Base-by-base conservation (phyloP, 495 filamentous ascomycete species). In the Beverwykella pulmonaria region DNA sequence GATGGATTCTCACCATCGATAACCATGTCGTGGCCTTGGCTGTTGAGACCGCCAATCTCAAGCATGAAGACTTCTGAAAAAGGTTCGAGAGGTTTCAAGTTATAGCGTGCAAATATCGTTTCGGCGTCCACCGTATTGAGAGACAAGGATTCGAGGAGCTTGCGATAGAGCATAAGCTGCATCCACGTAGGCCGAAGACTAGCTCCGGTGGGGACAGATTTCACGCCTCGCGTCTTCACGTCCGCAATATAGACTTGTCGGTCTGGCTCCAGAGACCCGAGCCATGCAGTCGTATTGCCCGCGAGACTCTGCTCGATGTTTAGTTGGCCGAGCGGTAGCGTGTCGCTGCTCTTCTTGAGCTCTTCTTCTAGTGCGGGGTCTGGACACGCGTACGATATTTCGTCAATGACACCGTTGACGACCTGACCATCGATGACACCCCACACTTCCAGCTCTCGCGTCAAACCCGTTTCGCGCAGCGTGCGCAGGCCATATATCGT, bases 391-490 rank as follows among this genome's bases (percentile, higher is more conserved):
- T 90, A 92, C 25, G 87, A 90, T 5, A 98, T 75, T 75, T 93
- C 86, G 72, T 98, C 94, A 69, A 98, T 92, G 53, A 98, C 78
- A 5, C 95, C 94, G 75, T 89, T 93, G 55, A 98, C 87, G 48
- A 96, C 74, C 72, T 92, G 81, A 10, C 92, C 93, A 57, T 93
- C 88, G 17, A 97, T 74, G 36, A 88, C 70, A 4, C 93, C 94
- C 91, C 96, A 98, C n/a, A 98, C 83, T 71, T 96, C 90, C 46
- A 98, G 75, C 77, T 98, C 94, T 23, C 94, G 81, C 3, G 94
- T 97, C 69, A 92, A 78, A 12, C 95, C 93, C 10, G 84, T 88
- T 19, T 90, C 84, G 15, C 89, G 82, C 59, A 98, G 79, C 20
- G 87, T 87, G 15, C 88, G 84, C 36, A 98, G 73, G 0, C 94